phyloP scores from a whole-genome alignment of 257 asterid genomes.

The Scutellaria minor region DNA sequence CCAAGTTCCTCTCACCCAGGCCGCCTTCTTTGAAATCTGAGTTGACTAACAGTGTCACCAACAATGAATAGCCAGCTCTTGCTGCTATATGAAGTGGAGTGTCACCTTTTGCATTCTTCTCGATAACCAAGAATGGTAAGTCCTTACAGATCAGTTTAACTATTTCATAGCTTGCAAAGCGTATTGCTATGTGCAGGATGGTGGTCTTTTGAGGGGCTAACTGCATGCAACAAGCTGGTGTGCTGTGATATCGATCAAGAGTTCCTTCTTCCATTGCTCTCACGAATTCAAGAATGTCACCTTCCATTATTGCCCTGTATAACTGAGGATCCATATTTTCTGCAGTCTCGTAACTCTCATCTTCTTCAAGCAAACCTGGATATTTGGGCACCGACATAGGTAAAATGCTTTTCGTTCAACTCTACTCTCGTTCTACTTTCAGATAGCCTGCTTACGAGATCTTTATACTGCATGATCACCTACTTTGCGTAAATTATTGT shows the following conservation, averaged over 20 bases:
- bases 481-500: constrained; percentile 25
- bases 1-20: constrained; percentile 45
- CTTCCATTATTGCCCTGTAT: constrained; percentile 49
- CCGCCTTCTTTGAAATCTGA: constrained; percentile 47
- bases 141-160: constrained; percentile 60
- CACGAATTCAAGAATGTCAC: constrained; percentile 57
- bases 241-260: constrained; percentile 28
- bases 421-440: constrained; percentile 2
- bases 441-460: neutral
- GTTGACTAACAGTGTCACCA: constrained; percentile 42
- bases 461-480: constrained; percentile 17
- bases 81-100: constrained; percentile 62
- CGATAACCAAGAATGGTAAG: constrained; percentile 48
- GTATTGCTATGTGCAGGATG: constrained; percentile 55
- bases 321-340: constrained; percentile 53
- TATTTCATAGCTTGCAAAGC: constrained; percentile 48
- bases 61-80: constrained; percentile 46
- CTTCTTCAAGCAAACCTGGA: constrained; percentile 39
- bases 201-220: constrained; percentile 59
- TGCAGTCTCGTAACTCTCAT: constrained; percentile 39
- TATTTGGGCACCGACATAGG: constrained; percentile 47
- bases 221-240: constrained; percentile 47
- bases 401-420: constrained; percentile 11
- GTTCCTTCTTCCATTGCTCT: constrained; percentile 46
- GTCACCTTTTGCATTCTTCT: constrained; percentile 54